Conservation (phyloP, 352 stramenopile genomes). For the Globisporangium splendens region DNA sequence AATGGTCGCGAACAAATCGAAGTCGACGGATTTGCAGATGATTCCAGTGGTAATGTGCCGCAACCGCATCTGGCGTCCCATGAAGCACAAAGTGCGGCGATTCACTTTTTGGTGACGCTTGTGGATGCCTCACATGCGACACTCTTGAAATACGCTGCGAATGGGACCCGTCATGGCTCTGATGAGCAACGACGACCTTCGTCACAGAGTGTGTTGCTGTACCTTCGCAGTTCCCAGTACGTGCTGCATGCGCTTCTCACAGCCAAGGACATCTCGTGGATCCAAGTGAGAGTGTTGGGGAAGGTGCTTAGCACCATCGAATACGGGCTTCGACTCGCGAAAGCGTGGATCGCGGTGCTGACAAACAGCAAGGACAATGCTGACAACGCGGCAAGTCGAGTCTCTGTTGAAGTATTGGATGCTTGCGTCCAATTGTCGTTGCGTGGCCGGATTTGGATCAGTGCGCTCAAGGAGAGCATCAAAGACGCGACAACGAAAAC, state of each 20-base stretch:
- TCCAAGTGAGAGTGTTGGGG: constrained; percentile 30
- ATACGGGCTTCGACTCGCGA: constrained; percentile 37
- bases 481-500: constrained; percentile 38
- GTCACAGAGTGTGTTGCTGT: constrained; percentile 1
- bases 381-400: no score
- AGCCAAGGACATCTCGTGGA: constrained; percentile 33
- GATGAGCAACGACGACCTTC: neutral
- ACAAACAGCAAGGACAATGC: neutral
- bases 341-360: constrained; percentile 19
- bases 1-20: neutral
- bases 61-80: constrained; percentile 33
- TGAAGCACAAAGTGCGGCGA: constrained; percentile 26
- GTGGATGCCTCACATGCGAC: constrained; percentile 36
- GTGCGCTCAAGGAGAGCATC: constrained; percentile 35
- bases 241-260: constrained; percentile 23
- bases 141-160: constrained; percentile 14
- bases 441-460: constrained; percentile 32
- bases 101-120: constrained; percentile 30
- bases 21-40: no score
- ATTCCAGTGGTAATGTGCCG: neutral
- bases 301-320: constrained; percentile 50
- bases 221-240: constrained; percentile 3
- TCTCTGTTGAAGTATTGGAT: constrained; percentile 13
- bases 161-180: neutral
- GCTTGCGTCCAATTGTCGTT: constrained; percentile 11